A percentile compares a stretch with the other conserved stretches of the same genome.
phyloP scores from a whole-genome alignment of 2,329 filamentous ascomycete species.

The Emmonsiellopsis sp. region DNA sequence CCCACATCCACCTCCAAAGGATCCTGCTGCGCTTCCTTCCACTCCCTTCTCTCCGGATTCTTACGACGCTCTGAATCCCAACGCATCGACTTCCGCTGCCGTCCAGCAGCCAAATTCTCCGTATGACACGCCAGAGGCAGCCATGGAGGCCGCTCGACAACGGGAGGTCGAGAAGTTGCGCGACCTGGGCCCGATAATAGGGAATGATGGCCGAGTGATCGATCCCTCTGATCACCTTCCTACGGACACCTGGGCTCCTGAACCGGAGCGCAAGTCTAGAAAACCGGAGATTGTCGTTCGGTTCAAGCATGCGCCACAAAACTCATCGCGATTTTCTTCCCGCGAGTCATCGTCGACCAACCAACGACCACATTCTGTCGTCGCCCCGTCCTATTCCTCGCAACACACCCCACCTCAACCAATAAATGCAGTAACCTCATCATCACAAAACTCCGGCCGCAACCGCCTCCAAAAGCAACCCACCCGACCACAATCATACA shows the following conservation, averaged over 20 bases:
- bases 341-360: conserved; percentile 13
- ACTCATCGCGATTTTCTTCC: neutral
- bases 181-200: conserved; percentile 50
- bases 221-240: conserved; percentile 59
- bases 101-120: conserved; percentile 24
- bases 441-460: conserved; percentile 10
- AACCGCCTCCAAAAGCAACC: conserved; percentile 11
- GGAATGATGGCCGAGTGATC: conserved; percentile 55
- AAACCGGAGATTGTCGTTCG: conserved; percentile 41
- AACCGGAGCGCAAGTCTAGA: conserved; percentile 50
- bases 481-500: conserved; percentile 10
- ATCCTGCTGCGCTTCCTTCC: conserved; percentile 32
- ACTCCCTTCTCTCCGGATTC: conserved; percentile 54
- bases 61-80: conserved; percentile 51
- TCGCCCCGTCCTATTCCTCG: conserved; percentile 18
- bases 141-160: conserved; percentile 30
- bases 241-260: conserved; percentile 57
- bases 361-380: conserved; percentile 18
- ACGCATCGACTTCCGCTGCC: conserved; percentile 24
- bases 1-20: conserved; percentile 39
- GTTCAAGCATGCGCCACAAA: conserved; percentile 32
- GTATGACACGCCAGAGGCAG: conserved; percentile 31
- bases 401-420: conserved; percentile 19
- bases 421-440: conserved; percentile 23
- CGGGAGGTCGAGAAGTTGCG: conserved; percentile 29